These are phyloP conservation scores for Trichoderma sp. DNA, from an alignment of 2,329 filamentous ascomycete species.

Conservation along the genomic window DNA sequence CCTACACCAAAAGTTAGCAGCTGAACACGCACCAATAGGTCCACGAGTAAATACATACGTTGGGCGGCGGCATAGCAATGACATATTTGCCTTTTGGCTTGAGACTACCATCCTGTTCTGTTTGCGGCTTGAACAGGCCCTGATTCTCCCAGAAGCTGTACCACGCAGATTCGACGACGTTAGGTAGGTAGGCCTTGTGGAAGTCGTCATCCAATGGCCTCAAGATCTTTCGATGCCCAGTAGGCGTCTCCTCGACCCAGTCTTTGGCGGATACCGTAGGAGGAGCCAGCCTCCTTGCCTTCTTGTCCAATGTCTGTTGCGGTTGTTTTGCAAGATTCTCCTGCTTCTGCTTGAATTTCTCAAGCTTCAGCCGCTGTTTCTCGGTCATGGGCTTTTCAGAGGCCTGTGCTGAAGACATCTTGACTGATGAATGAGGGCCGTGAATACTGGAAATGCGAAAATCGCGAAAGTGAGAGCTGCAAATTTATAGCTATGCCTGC, in stretches of 20 bases:
- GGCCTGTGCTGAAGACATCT: not conserved
- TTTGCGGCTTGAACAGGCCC: slow-evolving; percentile 81
- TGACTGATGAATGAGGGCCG: not conserved
- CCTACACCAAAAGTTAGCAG: not conserved
- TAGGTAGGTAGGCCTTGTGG: slow-evolving; percentile 82
- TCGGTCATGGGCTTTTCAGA: not conserved
- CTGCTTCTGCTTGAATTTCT: slow-evolving; percentile 6
- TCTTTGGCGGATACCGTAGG: not conserved
- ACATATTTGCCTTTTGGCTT: slow-evolving; percentile 72
- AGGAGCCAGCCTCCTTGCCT: slow-evolving; percentile 59
- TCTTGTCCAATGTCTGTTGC: slow-evolving; percentile 65
- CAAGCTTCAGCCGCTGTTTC: not conserved
- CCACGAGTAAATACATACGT: slow-evolving; percentile 54
- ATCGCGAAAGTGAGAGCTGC: not conserved
- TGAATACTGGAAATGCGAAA: not conserved
- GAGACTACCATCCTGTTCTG: slow-evolving; percentile 71
- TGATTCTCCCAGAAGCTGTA: slow-evolving; percentile 91
- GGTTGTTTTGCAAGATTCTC: slow-evolving; percentile 33
- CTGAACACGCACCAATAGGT: not conserved
- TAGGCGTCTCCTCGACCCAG: slow-evolving; percentile 67
- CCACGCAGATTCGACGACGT: slow-evolving; percentile 83
- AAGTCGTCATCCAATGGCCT: slow-evolving; percentile 69
- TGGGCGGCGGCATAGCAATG: slow-evolving; percentile 83
- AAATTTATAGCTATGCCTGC: not conserved
- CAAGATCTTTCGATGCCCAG: slow-evolving; percentile 45